These are phyloP conservation scores for Fusarium ramigenum DNA, from an alignment of 2,329 filamentous ascomycete genomes.

Conservation along the genomic window DNA sequence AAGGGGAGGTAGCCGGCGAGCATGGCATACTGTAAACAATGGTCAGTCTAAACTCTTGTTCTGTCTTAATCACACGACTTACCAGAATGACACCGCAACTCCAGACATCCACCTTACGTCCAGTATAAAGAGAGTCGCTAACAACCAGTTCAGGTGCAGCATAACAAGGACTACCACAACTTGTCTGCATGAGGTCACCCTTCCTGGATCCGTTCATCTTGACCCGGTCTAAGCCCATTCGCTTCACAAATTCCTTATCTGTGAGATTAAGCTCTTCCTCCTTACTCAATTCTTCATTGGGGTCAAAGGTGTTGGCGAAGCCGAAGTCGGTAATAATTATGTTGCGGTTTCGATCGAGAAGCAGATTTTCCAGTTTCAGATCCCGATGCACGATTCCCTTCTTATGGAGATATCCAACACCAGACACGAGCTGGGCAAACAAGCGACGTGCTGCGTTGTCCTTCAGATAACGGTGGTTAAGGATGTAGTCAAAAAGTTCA, in stretches of 20 bases:
- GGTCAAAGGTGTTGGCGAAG: slow-evolving; percentile 97
- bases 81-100: slow-evolving; percentile 98
- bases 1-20: slow-evolving; percentile 96
- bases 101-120: slow-evolving; percentile 98
- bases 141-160: slow-evolving; percentile 97
- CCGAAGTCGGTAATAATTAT: slow-evolving; percentile 99
- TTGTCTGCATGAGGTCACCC: slow-evolving; percentile 98
- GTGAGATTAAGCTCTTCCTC: slow-evolving; percentile 89
- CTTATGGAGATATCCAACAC: slow-evolving; percentile 96
- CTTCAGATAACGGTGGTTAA: slow-evolving; percentile 96
- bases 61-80: slow-evolving; percentile 51
- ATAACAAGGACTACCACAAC: slow-evolving; percentile 97
- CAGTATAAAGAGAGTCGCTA: slow-evolving; percentile 96
- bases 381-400: slow-evolving; percentile 98
- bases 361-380: slow-evolving; percentile 93
- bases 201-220: slow-evolving; percentile 79
- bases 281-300: slow-evolving; percentile 85
- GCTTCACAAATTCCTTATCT: slow-evolving; percentile 89
- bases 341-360: slow-evolving; percentile 95
- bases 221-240: slow-evolving; percentile 82
- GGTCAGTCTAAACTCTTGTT: slow-evolving; percentile 15
- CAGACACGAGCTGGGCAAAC: slow-evolving; percentile 95
- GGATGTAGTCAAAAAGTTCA: slow-evolving; percentile 97
- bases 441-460: slow-evolving; percentile 89
- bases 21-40: slow-evolving; percentile 86